Evolutionary conservation across 1,284 basidiomycete genomes (phyloP), one percentile per base, ranked within the genome.

Genomic region (Sphagnurus paluster): DNA sequence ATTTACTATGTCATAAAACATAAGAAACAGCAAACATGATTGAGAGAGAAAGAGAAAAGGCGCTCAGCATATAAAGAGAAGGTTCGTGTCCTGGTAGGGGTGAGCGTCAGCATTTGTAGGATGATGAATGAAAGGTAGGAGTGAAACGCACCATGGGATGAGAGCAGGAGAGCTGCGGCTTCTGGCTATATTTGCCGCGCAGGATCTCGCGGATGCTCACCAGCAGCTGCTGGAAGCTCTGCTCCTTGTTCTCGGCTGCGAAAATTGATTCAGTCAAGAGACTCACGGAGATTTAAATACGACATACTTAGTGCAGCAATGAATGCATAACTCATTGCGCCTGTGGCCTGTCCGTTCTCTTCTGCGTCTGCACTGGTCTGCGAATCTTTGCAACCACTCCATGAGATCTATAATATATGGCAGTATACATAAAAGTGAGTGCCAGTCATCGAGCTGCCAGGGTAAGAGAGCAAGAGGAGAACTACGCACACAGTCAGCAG

Each of bases 301-400:
- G n/a, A 44, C 74, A 54, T 63, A 82, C 77, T 71, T 34, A 92
- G 71, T 5, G 76, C 74, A 20, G 74, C 66, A 51, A 89, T 84
- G 65, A 93, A 92, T 24, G 87, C 94, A 56, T 75, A 82, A 62
- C 81, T 87, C 92, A 94, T 94, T 1, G 92, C 92, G 35, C 94
- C 95, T 1, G 90, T 93, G 4, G 87, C 92, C 44, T 77, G 72
- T 1, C 92, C 92, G 3, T 80, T 80, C 65, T 94, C 90, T 43
- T 76, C 71, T 0, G 93, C 87, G 62, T 98, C 94, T 10, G 94
- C 94, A 58, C 89, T 92, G 7, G 94, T 98, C 68, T 97, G 93
- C 11, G 82, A 80, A 62, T 98, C 94, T 61, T 93, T 94, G 69
- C 94, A 97, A 4, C 93, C 95, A 57, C 87, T 89, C 81, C 85